Evolutionary conservation across 805 yeast genomes (phyloP).

Genomic region (Kodamaea leandrae): DNA sequence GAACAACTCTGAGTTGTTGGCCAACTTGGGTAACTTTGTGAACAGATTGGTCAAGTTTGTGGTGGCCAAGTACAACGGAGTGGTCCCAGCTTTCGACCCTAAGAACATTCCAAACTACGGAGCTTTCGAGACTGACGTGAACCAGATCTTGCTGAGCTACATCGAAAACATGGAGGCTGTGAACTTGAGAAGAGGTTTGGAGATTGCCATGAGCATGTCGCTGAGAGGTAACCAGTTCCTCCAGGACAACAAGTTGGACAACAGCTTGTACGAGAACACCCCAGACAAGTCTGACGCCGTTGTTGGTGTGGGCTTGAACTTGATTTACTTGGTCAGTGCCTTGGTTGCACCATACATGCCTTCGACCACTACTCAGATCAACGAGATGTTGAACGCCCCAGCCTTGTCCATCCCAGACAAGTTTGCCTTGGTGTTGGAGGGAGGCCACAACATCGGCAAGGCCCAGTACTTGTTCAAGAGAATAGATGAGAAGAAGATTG

Average conservation of each 20-base stretch:
- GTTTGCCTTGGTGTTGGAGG: slow-evolving; percentile 63
- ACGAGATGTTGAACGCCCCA: slow-evolving; percentile 81
- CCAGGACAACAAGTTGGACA: slow-evolving; percentile 94
- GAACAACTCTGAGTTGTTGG: slow-evolving; percentile 89
- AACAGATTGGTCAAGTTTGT: slow-evolving; percentile 91
- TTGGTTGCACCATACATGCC: slow-evolving; percentile 90
- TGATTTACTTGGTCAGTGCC: slow-evolving; percentile 82
- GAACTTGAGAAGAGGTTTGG: slow-evolving; percentile 85
- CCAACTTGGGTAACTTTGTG: slow-evolving; percentile 95
- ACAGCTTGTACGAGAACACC: slow-evolving; percentile 67
- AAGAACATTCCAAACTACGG: slow-evolving; percentile 47
- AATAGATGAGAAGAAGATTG: slow-evolving; percentile 86
- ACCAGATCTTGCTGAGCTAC: slow-evolving; percentile 59
- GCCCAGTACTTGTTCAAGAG: slow-evolving; percentile 90
- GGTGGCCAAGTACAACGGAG: slow-evolving; percentile 87
- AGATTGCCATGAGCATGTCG: slow-evolving; percentile 85
- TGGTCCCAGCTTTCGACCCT: slow-evolving; percentile 66
- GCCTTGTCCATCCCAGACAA: slow-evolving; percentile 71
- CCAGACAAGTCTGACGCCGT: slow-evolving; percentile 89
- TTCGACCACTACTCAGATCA: slow-evolving; percentile 65
- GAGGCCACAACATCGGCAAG: slow-evolving; percentile 85
- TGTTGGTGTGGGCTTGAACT: slow-evolving; percentile 85
- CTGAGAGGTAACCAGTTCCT: slow-evolving; percentile 92
- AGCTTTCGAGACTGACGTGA: slow-evolving; percentile 53
- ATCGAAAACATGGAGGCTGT: slow-evolving; percentile 71